Evolutionary conservation across 1,139 yeast genomes (phyloP).

Genomic region (Magnusiomyces suaveolens): DNA sequence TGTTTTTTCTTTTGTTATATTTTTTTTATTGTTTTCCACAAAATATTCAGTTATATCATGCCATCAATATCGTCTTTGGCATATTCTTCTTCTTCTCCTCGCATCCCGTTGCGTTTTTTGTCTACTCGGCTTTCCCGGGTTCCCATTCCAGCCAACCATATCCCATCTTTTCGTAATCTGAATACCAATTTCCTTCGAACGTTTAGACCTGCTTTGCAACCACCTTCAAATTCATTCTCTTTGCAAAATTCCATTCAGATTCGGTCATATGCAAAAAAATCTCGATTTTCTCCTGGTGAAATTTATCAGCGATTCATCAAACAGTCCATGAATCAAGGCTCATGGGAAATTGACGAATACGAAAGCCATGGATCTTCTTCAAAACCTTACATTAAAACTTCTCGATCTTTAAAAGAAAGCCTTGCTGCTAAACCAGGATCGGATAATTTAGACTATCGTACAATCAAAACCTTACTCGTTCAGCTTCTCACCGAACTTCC

Average conservation of each 20-base stretch:
- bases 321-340: constrained; percentile 11
- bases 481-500: constrained; percentile 5
- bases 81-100: neutral
- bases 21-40: no score
- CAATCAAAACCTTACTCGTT: constrained; percentile 4
- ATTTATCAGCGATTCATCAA: constrained; percentile 11
- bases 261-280: neutral
- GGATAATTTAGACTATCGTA: constrained; percentile 10
- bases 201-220: neutral
- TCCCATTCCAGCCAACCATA: neutral
- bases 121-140: neutral
- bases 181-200: neutral
- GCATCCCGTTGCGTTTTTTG: neutral
- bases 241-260: neutral
- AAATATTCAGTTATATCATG: neutral
- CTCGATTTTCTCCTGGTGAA: constrained; percentile 8
- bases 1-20: neutral
- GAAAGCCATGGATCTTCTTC: neutral
- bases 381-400: neutral
- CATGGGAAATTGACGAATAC: constrained; percentile 10
- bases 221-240: neutral
- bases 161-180: neutral
- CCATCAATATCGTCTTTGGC: neutral
- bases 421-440: constrained; percentile 13
- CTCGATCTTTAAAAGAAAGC: constrained; percentile 12